Evolutionary conservation across 305 asterid species (phyloP), one percentile per base, ranked within the genome.

Genomic region (Caryopteris hybrid): DNA sequence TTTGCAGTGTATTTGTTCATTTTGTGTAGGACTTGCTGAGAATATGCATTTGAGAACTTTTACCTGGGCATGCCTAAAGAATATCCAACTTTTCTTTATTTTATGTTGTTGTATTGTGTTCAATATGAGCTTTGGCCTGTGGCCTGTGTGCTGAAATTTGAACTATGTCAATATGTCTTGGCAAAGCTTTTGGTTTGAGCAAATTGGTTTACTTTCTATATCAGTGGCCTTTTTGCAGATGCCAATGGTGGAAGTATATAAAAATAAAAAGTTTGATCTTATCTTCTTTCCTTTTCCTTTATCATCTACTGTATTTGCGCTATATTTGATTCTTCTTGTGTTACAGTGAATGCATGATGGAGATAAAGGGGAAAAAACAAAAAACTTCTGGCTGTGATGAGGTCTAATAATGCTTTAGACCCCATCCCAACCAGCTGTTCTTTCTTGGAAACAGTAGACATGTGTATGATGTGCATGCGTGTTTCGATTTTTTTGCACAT

Each of bases 101-200:
- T 1, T 48, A 10, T 25, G 0, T 34, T 34, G 14, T 20, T 13
- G 31, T 42, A 36, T 58, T 68, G 25, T 57, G 57, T 59, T 52
- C 11, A 11, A 43, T n/a, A 1, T 6, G 55, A 50, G 31, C 72
- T 13, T 25, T 48, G 60, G 22, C 21, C 52, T 31, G 60, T 34
- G 50, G 61, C 22, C 58, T 53, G 41, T 53, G 39, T 63, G 45
- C 70, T 62, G 73, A 54, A 69, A 41, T 45, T 11, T 23, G 33
- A 12, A 34, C 61, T 17, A 68, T 48, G 38, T 46, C 46, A 62
- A 8, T 60, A 8, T 34, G 47, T 53, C 22, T n/a, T 42, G 45
- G n/a, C 3, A 61, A 47, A 63, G 12, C 76, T 23, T 31, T 53
- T 58, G 13, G 23, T 31, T 58, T 29, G 41, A 42, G 38, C 38